phyloP scores from a whole-genome alignment of 768 basidiomycete genomes.

The Boletus sp. region DNA sequence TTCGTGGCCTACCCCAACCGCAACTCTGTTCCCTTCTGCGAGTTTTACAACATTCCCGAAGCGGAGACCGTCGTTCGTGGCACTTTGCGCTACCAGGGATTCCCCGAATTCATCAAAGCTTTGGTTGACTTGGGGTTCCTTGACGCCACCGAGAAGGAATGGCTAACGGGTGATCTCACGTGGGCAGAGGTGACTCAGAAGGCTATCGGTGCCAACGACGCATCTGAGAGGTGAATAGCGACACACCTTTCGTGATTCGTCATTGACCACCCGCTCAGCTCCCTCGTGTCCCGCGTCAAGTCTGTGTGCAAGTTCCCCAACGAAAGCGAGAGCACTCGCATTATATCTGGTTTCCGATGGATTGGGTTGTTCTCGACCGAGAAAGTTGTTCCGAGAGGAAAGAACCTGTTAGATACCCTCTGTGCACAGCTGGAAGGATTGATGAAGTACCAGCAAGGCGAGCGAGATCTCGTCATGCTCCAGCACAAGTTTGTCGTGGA shows the following conservation, averaged over 20 bases:
- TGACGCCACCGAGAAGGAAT: conserved; percentile 70
- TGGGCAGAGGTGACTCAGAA: conserved; percentile 85
- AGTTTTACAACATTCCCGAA: conserved; percentile 92
- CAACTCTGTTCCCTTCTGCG: conserved; percentile 85
- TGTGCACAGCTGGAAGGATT: conserved; percentile 86
- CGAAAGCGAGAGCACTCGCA: conserved; percentile 66
- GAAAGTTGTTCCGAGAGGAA: conserved; percentile 57
- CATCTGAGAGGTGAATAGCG: conserved; percentile 60
- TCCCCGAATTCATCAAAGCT: conserved; percentile 90
- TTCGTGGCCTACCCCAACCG: conserved; percentile 98
- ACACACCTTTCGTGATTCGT: background rate
- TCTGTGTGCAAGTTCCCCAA: conserved; percentile 71
- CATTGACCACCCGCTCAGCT: conserved; percentile 37
- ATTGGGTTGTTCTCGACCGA: conserved; percentile 86
- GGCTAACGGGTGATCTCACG: conserved; percentile 69
- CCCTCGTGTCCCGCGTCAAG: conserved; percentile 72
- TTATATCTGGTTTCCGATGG: conserved; percentile 89
- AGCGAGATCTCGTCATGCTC: conserved; percentile 95
- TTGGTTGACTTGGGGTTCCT: conserved; percentile 89
- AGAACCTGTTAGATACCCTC: conserved; percentile 89
- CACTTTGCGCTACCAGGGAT: conserved; percentile 92
- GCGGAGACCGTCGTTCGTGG: conserved; percentile 91
- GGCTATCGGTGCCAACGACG: conserved; percentile 64
- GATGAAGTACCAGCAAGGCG: conserved; percentile 88
- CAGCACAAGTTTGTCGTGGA: conserved; percentile 97